Conservation (phyloP, 192 early-diverging fungal genomes). For the Cetraspora pellucida region DNA sequence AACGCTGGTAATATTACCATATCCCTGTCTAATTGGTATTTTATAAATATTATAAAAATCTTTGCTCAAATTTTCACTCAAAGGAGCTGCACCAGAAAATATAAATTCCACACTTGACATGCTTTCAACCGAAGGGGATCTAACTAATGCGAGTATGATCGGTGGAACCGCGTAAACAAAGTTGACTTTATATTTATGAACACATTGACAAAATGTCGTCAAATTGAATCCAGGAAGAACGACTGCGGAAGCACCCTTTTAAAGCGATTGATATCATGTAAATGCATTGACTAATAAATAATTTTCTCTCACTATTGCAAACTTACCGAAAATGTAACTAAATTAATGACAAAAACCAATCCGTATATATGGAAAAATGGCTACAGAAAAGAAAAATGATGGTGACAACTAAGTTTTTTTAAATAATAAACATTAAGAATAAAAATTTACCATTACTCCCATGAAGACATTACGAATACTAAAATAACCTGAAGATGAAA, state of each 20-base stretch:
- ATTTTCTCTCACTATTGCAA: not conserved
- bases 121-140: conserved; percentile 61
- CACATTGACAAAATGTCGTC: conserved; percentile 50
- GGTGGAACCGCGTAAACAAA: conserved; percentile 61
- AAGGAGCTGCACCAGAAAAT: conserved; percentile 73
- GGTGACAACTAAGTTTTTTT: too few species aligned
- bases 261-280: conserved; percentile 41
- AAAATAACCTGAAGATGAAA: conserved; percentile 40
- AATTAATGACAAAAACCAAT: too few species aligned
- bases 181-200: conserved; percentile 58
- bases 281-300: conserved; percentile 26
- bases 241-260: conserved; percentile 51
- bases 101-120: conserved; percentile 54
- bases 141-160: conserved; percentile 65
- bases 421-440: too few species aligned
- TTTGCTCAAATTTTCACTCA: conserved; percentile 38
- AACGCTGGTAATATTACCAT: conserved; percentile 49
- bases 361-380: too few species aligned
- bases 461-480: conserved; percentile 40
- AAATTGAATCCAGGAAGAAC: conserved; percentile 69
- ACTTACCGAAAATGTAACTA: conserved; percentile 37
- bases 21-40: conserved; percentile 59
- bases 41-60: conserved; percentile 43
- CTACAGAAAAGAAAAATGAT: too few species aligned
- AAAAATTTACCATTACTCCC: conserved; percentile 45